Evolutionary conservation across 495 filamentous ascomycete genomes (phyloP), one percentile per base, ranked within the genome.

Genomic region (Pyronema omphalodes): DNA sequence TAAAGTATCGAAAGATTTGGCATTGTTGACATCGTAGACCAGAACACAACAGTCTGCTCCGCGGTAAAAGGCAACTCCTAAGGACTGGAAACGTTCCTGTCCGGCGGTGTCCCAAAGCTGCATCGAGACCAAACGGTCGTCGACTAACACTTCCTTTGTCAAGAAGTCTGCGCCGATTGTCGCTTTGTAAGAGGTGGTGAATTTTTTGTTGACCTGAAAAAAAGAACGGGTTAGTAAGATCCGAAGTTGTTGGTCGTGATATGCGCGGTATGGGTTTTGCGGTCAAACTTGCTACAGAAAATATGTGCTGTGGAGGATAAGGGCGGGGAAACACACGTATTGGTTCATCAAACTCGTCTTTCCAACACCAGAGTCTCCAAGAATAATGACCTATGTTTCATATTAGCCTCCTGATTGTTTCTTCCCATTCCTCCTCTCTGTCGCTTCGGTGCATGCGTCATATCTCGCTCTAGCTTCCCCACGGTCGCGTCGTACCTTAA

Each of bases 281-380:
- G 23, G 23, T 29, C 23, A 5, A 5, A 3, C 17, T 2, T 43
- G 17, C 17, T 43, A 43, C 2, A 29, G 23, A 29, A 1, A 6
- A 12, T 43, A 43, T 12, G 39, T 17, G 17, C 17, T 17, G 39
- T 43, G 12, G 12, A 43, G 61, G 15, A 55, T 12, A 36, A 7
- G 48, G 33, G 57, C n/a, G 23, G 52, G 57, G 41, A 56, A 45
- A 74, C 84, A 65, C 77, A 95, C 89, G 82, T 96, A 99, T 96
- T 99, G 91, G 72, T 96, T 99, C 91, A 99, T 96, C 76, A 99
- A 80, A 70, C 86, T 94, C 51, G 93, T 99, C 75, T 99, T 99
- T 58, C 91, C 91, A 44, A 99, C 91, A 66, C 91, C 91, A 69
- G 88, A 94, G 67, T 96, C 91, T 59, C 91, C 91, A 55, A 99